Percentiles rank a stretch among this genome's conserved stretches.
These are phyloP conservation scores for Aegilops tauschii DNA, from an alignment of 176 grass and related monocot species.

Conservation along the genomic window DNA sequence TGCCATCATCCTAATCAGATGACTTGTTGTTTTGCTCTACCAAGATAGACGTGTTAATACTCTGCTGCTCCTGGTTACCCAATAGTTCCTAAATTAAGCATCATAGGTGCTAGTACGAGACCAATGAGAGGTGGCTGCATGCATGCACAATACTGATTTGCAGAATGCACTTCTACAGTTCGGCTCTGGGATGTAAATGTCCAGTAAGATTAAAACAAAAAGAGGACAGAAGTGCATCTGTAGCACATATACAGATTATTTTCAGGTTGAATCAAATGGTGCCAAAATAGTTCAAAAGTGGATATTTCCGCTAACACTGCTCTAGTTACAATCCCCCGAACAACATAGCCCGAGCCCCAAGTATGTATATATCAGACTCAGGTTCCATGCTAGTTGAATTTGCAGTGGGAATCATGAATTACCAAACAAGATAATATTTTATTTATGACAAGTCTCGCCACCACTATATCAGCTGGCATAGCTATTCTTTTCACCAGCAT, in stretches of 20 bases:
- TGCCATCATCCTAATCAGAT: neutral
- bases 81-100: neutral
- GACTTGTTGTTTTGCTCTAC: neutral
- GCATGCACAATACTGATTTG: neutral
- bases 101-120: neutral
- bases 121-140: neutral
- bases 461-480: neutral
- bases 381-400: neutral
- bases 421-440: neutral
- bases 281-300: neutral
- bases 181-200: neutral
- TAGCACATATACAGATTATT: neutral
- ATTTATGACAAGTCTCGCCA: neutral
- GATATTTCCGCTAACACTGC: neutral
- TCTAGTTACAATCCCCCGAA: neutral
- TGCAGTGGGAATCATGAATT: neutral
- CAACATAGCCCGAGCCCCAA: neutral
- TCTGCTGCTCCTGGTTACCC: neutral
- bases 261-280: slow-evolving; percentile 5
- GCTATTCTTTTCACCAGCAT: neutral
- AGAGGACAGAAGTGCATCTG: neutral
- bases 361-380: neutral
- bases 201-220: neutral
- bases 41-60: neutral
- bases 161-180: neutral